Base-by-base conservation (phyloP, 768 basidiomycete genomes). In the Lyophyllum semitale region DNA sequence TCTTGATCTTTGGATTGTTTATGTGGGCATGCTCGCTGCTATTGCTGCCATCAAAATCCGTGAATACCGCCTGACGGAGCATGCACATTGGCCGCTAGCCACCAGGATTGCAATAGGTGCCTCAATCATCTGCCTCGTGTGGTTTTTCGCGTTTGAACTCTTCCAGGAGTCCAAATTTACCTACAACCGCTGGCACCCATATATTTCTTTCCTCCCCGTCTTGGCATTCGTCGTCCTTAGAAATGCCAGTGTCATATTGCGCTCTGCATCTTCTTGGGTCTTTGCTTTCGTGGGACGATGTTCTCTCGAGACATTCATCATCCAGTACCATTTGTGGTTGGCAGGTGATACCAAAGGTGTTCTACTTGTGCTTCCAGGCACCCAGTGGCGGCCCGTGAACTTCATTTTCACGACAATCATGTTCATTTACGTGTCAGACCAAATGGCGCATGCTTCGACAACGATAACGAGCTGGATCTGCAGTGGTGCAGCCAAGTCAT, bases 251-350 rank as follows among this genome's bases (percentile, higher is more conserved):
- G 73, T 79, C 2, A 73, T 82, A 48, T 74, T 95, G 41, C 87
- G 94, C 37, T 89, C 89, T 2, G 79, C 77, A 33, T 83, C 83
- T 20, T 90, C 87, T 11, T 77, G 74, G 13, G 70, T 83, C 26
- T 95, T 94, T 73, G 84, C 84, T 23, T 93, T 91, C 72, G 78
- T 95, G 48, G 94, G 94, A 37, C 84, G 77, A 66, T 94, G 91
- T 71, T 95, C 93, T 4, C 79, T 96, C 51, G 94, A 97, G 71
- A 89, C 93, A 0, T 97, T 95, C 69, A 89, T 95, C 65, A 82
- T 95, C 54, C 93, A 96, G 66, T 95, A 87, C 68, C 93, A 92
- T 63, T 73, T 91, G 41, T 94, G 91, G 91, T 77, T 94, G 30
- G 93, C 89, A 0, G 89, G 80, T 3, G 91, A 94, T 63, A 91